These are phyloP conservation scores for Chionographis japonica DNA, from an alignment of 106 monocot species.

Conservation along the genomic window DNA sequence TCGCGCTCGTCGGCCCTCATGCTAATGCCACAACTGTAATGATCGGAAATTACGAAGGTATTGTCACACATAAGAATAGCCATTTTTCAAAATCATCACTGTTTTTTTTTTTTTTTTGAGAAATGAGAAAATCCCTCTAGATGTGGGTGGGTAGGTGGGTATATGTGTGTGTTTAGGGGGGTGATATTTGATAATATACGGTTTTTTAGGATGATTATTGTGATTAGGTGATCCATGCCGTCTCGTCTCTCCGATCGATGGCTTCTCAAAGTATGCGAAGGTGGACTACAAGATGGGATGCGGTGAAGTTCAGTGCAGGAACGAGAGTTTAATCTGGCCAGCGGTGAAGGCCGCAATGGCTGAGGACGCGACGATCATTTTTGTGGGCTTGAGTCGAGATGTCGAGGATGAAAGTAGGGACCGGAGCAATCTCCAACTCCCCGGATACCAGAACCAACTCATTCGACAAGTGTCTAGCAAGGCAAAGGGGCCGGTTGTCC, in stretches of 20 bases:
- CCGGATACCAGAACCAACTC: constrained; percentile 10
- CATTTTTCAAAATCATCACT: too few species aligned
- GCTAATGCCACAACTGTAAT: constrained; percentile 18
- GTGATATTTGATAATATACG: neutral
- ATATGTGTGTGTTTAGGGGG: too few species aligned
- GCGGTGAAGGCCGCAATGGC: constrained; percentile 8
- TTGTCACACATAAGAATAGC: too few species aligned
- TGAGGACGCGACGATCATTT: constrained; percentile 6
- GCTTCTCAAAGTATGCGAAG: neutral
- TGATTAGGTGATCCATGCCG: constrained; percentile 18
- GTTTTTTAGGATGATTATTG: neutral
- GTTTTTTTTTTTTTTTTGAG: too few species aligned
- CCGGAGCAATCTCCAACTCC: constrained; percentile 3
- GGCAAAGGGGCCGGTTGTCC: constrained; percentile 13
- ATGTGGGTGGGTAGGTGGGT: too few species aligned
- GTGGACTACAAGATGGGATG: constrained; percentile 1
- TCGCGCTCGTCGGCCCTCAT: constrained; percentile 25
- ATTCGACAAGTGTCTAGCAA: neutral
- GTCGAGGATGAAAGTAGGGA: constrained; percentile 10
- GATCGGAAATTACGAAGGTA: constrained; percentile 27
- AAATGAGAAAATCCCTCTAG: too few species aligned
- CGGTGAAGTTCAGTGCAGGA: constrained; percentile 1
- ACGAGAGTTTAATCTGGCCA: neutral
- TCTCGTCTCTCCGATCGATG: constrained; percentile 9
- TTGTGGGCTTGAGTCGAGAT: neutral